Evolutionary conservation across 129 eudicot species (phyloP).

Genomic region (Scalesia atractyloides): DNA sequence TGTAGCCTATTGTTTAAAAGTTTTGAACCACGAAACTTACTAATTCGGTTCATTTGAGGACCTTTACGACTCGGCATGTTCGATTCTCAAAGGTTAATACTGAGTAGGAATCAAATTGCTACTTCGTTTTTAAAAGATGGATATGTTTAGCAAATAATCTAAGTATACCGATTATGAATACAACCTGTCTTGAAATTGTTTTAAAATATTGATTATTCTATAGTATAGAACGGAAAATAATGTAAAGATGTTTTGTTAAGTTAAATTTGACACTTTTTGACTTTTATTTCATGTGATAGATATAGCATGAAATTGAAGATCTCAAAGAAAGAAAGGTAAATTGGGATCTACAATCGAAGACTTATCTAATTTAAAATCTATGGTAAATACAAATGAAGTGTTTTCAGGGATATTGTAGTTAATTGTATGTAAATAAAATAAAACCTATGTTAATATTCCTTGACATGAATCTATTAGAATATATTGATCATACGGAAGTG

Average conservation of each 20-base stretch:
- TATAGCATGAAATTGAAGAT: slow-evolving; percentile 23
- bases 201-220: background rate
- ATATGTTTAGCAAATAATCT: no score
- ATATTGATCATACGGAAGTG: background rate
- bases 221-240: background rate
- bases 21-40: background rate
- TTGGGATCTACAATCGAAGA: slow-evolving; percentile 22
- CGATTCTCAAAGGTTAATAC: background rate
- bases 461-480: background rate
- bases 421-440: background rate
- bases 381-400: background rate
- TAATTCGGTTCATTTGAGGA: background rate
- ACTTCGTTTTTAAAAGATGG: no score
- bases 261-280: slow-evolving; percentile 24
- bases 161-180: no score
- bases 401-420: background rate
- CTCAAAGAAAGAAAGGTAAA: slow-evolving; percentile 26
- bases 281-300: slow-evolving; percentile 30
- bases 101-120: background rate
- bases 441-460: background rate
- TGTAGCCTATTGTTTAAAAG: no score
- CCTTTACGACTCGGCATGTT: background rate
- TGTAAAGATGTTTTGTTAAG: slow-evolving; percentile 3
- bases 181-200: background rate
- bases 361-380: slow-evolving; percentile 1